Evolutionary conservation across 202 grass and related monocot species (phyloP).

Genomic region (Carex sylvatica): DNA sequence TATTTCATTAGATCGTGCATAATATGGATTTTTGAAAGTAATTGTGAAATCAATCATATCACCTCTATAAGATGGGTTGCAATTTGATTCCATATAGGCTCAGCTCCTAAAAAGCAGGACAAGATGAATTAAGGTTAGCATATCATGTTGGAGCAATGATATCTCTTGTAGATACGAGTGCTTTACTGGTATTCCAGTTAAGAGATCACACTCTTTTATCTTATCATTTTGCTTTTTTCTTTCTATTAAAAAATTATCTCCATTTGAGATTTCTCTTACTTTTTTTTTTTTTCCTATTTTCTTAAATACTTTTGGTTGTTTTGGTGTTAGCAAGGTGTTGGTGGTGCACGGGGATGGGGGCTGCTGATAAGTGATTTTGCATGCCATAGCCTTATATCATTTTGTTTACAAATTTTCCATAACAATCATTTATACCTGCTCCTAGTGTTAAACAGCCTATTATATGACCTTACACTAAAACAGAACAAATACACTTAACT

Average conservation of each 20-base stretch:
- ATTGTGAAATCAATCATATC: constrained; percentile 29
- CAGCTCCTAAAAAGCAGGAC: constrained; percentile 56
- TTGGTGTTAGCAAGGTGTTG: background rate
- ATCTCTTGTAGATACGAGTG: background rate
- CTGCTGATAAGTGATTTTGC: background rate
- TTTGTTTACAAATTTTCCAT: constrained; percentile 2
- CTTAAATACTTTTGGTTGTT: background rate
- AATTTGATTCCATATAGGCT: constrained; percentile 94
- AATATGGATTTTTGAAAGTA: constrained; percentile 20
- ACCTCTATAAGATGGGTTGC: constrained; percentile 93
- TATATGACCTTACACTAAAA: background rate
- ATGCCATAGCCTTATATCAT: background rate
- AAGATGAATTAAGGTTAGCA: constrained; percentile 1
- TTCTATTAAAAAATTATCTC: background rate
- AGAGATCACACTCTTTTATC: background rate
- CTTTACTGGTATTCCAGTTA: background rate
- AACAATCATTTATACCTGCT: background rate
- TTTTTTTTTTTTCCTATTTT: too few relatives aligned
- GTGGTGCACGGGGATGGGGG: too few relatives aligned
- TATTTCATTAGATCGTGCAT: background rate
- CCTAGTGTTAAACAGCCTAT: constrained; percentile 1
- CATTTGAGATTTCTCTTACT: background rate
- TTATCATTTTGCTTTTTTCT: background rate
- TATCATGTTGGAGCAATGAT: background rate
- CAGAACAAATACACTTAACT: constrained; percentile 57